phyloP scores from a whole-genome alignment of 164 flowering plant species.

The Annona cherimola region DNA sequence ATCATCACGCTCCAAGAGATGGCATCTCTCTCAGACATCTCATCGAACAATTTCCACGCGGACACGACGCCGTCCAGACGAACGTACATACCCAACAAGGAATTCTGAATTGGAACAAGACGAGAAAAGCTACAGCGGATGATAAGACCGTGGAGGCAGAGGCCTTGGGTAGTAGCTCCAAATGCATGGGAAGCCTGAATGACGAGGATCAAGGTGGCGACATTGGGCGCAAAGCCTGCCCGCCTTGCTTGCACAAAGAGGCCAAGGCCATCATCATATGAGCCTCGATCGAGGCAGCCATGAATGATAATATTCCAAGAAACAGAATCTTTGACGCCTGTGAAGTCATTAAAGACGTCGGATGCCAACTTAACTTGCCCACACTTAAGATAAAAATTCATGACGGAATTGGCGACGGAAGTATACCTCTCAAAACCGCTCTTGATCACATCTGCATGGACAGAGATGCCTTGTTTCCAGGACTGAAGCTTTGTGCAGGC shows the following conservation, averaged over 20 bases:
- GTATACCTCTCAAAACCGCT: conserved; percentile 47
- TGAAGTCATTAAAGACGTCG: conserved; percentile 34
- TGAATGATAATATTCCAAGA: conserved; percentile 70
- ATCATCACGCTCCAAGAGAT: conserved; percentile 86
- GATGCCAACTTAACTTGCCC: conserved; percentile 36
- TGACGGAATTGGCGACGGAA: conserved; percentile 52
- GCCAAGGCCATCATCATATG: conserved; percentile 36
- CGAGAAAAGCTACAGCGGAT: conserved; percentile 43
- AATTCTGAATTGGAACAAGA: conserved; percentile 51
- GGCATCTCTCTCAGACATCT: conserved; percentile 68
- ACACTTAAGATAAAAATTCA: conserved; percentile 60
- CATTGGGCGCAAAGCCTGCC: conserved; percentile 56
- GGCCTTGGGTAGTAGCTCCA: conserved; percentile 26
- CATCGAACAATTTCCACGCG: conserved; percentile 57
- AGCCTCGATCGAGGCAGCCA: conserved; percentile 43
- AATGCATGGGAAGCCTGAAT: conserved; percentile 44
- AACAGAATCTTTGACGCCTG: conserved; percentile 43
- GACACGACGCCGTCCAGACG: conserved; percentile 20
- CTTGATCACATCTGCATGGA: conserved; percentile 55
- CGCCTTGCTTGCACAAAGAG: conserved; percentile 47
- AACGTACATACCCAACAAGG: conserved; percentile 47
- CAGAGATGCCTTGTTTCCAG: conserved; percentile 31
- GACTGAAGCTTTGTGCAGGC: conserved; percentile 38
- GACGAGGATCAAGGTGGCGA: conserved; percentile 57
- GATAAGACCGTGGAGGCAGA: conserved; percentile 47